Base-by-base conservation (phyloP, 228 moss, liverwort and hornwort species). In the Sphagnum magellanicum region DNA sequence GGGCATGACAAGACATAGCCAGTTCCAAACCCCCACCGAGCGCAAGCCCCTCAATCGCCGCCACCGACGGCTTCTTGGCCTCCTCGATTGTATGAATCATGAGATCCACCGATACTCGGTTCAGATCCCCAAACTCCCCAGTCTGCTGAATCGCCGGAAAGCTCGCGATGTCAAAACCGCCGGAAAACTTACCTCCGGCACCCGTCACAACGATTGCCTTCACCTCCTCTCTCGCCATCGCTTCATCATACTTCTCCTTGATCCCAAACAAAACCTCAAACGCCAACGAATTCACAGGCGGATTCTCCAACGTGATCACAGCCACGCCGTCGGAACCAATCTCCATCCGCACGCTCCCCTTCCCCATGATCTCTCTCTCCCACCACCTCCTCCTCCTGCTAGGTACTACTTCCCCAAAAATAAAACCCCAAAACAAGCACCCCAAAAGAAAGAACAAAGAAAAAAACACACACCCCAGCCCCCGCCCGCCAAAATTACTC, bases 21-120 rank as follows among this genome's bases (percentile, higher is more conserved):
- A 98, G 82, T 78, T 98, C 98, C 81, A 98, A 82, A 57, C 98
- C 98, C 67, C 98, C 98, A 73, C 98, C 98, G 79, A 98, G 94
- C 53, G 98, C 98, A 73, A 98, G 82, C 64, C 94, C 94, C 72
- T 90, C 79, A 74, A 94, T 92, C 73, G 98, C 94, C 74, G 98
- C 98, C 64, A 98, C 98, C 57, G 98, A 91, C 5, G 98, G 98
- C 76, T 98, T 98, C 59, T 75, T 81, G 60, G 85, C 86, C 83
- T 94, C 98, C 91, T 97, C 97, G 60, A 97, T 81, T 53, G 91
- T 93, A 50, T 88, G 67, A 32, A 90, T 83, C 97, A 97, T 93
- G 32, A 97, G 82, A 60, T 89, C 91, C 72, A 90, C 81, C 13
- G 91, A 91, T 49, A 91, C 85, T 68, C 79, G 67, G 16, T 81